A percentile compares a stretch with the other conserved stretches of the same genome.
Conservation (phyloP, 164 flowering plant species). For the Buxus sempervirens region DNA sequence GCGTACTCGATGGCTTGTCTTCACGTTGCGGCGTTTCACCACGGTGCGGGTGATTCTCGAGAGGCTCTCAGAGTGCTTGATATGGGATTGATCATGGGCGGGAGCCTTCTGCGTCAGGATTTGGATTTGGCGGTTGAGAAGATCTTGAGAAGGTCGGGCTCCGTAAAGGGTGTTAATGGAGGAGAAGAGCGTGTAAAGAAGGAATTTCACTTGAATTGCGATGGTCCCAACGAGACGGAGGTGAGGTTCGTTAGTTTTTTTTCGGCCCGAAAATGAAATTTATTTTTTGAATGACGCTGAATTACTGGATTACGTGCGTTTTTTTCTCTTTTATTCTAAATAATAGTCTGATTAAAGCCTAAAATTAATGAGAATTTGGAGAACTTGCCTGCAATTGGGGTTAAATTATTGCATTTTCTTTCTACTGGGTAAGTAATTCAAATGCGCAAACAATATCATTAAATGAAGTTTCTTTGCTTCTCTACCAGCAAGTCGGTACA, state of each 20-base stretch:
- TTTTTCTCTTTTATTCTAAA: too few relatives aligned
- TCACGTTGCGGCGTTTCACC: slow-evolving; percentile 50
- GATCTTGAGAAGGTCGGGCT: slow-evolving; percentile 1
- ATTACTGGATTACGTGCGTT: background rate
- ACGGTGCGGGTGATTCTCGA: slow-evolving; percentile 34
- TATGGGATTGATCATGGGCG: slow-evolving; percentile 92
- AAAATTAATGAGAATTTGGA: too few relatives aligned
- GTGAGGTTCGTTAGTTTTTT: slow-evolving; percentile 34
- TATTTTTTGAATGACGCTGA: background rate
- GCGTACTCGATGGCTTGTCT: slow-evolving; percentile 95
- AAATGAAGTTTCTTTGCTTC: background rate
- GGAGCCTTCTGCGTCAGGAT: slow-evolving; percentile 54
- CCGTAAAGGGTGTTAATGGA: background rate
- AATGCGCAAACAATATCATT: background rate
- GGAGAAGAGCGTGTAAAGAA: background rate
- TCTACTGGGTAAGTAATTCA: background rate
- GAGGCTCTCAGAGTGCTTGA: slow-evolving; percentile 78
- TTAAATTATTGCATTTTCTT: background rate
- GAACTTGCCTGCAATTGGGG: too few relatives aligned
- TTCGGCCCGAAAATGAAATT: background rate
- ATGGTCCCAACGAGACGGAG: slow-evolving; percentile 31
- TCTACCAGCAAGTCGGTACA: too few relatives aligned
- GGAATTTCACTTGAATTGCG: slow-evolving; percentile 9
- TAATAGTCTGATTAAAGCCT: too few relatives aligned
- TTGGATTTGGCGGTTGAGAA: slow-evolving; percentile 42